Base-by-base conservation (phyloP, 1,284 basidiomycete genomes). In the Takashimella koratensis region DNA sequence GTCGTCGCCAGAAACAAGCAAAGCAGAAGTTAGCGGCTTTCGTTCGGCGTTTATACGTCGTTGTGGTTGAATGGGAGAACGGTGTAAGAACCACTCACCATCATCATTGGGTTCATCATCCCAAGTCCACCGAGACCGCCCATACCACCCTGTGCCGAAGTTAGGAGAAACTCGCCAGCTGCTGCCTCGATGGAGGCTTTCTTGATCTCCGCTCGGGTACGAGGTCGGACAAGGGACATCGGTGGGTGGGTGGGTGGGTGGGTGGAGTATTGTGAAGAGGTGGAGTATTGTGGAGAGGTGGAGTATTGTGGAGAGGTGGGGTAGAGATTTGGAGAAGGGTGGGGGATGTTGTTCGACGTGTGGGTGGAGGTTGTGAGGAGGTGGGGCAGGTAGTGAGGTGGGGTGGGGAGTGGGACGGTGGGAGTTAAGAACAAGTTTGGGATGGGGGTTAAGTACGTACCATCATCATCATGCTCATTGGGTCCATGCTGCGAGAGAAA, bases 101-200 rank as follows among this genome's bases (percentile, higher is more conserved):
- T 62, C 65, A 67, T 67, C 66, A 66, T 64, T 12, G 65, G 65
- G 51, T 65, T 61, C 65, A 66, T 66, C 65, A 68, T 66, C 21
- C 66, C 66, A n/a, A n/a, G n/a, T n/a, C n/a, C n/a, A n/a, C n/a
- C n/a, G 62, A 65, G 58, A 21, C 61, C 63, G 26, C 59, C 58
- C 56, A 66, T 59, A 2, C 59, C 57, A 47, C 52, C 11, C 56
- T 26, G 16, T 43, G 13, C 5, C 49, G 44, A 22, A 36, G 30
- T 36, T 36, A 36, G 30, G 16, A 8, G 16, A 36, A 36, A 36
- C 16, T 36, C 30, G 10, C 16, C 16, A 36, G 30, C 30, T 36
- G 30, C 30, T 36, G 30, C 30, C 16, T 36, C 30, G 30, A 36
- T 36, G 16, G 30, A 36, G 16, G 30, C 30, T 8, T 8, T 36